Base-by-base conservation (phyloP, 352 stramenopile genomes). In the Phytophthora colocasiae region DNA sequence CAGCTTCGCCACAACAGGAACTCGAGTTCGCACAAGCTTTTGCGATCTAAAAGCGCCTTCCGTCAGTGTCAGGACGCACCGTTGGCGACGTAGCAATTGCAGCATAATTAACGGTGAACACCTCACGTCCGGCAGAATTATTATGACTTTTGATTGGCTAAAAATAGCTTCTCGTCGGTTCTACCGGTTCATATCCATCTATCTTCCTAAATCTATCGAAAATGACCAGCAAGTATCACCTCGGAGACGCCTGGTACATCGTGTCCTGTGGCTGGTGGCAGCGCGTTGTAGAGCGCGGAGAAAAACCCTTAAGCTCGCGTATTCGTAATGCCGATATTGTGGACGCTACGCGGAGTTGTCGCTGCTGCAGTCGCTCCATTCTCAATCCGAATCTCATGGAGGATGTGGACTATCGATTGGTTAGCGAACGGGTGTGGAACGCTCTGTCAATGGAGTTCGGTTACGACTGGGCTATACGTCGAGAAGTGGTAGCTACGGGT, bases 391-490 rank as follows among this genome's bases (percentile, higher is more conserved):
- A 60, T 15, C 61, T 91, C 38, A 71, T 80, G 26, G 81, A 92
- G 61, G 71, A 73, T 11, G 74, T 73, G 39, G 78, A 92, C 71
- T 92, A 79, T 61, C 73, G 73, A 32, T 40, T 91, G 9, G 84
- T 92, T 17, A 90, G 78, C 44, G 80, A 90, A 58, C 78, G 75
- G 19, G 78, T 92, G 52, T 92, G 84, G 84, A 79, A 74, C 40
- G 71, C 71, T 9, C 58, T 92, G 38, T 76, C 78, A 24, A 72
- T 87, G 47, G 73, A 79, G 61, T 89, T 86, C 44, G 77, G 81
- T 34, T 85, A 61, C 51, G 84, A 92, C 56, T 92, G 81, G 74
- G 75, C 77, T 34, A 88, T 94, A 40, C 58, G 63, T 29, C 82
- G 86, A 14, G 61, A 80, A 27, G 84, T 94, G 17, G 58, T 88